These are phyloP conservation scores for Penicillium glabrum DNA, from an alignment of 2,329 filamentous ascomycete species.

Conservation along the genomic window DNA sequence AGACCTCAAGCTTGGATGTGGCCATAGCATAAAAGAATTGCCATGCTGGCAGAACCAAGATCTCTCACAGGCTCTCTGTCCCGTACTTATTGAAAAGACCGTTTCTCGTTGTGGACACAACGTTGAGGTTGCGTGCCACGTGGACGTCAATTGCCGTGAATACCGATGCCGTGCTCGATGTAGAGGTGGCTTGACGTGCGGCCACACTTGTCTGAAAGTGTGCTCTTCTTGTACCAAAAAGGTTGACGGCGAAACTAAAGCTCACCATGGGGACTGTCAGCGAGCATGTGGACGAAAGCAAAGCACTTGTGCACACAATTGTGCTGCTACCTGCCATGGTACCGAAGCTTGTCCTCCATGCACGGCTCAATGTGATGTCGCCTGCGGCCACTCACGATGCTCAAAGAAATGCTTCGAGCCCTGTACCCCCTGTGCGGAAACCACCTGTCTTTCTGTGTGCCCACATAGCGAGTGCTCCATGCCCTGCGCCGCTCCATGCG, in stretches of 20 bases:
- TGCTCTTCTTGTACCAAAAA: conserved; percentile 53
- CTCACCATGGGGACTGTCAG: conserved; percentile 43
- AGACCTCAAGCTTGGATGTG: conserved; percentile 26
- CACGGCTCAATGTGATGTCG: conserved; percentile 51
- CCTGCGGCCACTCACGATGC: conserved; percentile 60
- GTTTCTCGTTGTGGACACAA: conserved; percentile 59
- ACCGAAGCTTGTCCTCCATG: conserved; percentile 30
- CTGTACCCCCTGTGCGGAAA: conserved; percentile 61
- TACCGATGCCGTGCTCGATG: conserved; percentile 56
- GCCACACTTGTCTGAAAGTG: conserved; percentile 54
- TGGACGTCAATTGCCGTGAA: conserved; percentile 40
- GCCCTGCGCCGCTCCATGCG: conserved; percentile 67
- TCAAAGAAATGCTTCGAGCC: conserved; percentile 57
- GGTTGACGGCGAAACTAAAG: conserved; percentile 25
- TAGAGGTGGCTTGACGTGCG: conserved; percentile 50
- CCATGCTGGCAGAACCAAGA: conserved; percentile 47
- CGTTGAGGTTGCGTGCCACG: conserved; percentile 51
- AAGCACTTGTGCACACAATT: conserved; percentile 59
- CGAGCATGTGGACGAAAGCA: conserved; percentile 53
- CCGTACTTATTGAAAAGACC: conserved; percentile 43
- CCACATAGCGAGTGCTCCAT: conserved; percentile 53
- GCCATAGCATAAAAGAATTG: conserved; percentile 28
- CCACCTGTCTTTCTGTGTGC: conserved; percentile 55
- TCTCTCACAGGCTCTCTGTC: conserved; percentile 50
- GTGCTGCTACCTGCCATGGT: conserved; percentile 54